Percentiles rank a stretch among this genome's conserved stretches.
phyloP scores from a whole-genome alignment of 345 rosid genomes.

The Pistacia atlantica region DNA sequence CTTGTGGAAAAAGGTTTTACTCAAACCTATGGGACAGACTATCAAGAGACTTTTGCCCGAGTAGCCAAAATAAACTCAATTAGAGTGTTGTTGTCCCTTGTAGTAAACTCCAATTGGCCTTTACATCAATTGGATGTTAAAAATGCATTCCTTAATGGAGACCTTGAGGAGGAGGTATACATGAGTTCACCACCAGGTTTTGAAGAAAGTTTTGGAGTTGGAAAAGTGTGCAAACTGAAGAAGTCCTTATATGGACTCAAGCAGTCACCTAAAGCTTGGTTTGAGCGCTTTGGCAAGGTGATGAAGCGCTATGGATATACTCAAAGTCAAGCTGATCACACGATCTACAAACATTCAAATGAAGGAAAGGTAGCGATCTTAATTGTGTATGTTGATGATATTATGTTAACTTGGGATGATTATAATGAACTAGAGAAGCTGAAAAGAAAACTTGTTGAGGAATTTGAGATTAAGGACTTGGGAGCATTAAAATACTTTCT shows the following conservation, averaged over 20 bases:
- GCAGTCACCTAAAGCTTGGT: not conserved
- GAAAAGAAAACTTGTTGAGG: not conserved
- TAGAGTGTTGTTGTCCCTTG: not conserved
- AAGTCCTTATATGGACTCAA: not conserved
- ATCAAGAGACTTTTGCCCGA: not conserved
- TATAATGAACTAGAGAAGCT: not conserved
- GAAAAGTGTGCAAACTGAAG: not conserved
- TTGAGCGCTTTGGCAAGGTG: not conserved
- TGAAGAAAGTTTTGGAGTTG: not conserved
- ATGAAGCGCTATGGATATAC: not conserved
- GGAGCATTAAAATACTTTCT: not conserved
- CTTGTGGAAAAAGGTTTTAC: not conserved
- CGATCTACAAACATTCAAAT: not conserved
- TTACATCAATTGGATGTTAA: not conserved
- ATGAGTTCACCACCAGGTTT: not conserved
- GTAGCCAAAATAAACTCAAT: not conserved
- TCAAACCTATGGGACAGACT: not conserved
- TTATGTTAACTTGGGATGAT: not conserved
- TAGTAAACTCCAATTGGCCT: not conserved
- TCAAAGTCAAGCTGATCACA: not conserved
- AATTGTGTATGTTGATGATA: not conserved
- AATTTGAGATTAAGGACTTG: not conserved
- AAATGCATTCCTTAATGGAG: not conserved
- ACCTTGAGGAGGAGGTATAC: not conserved
- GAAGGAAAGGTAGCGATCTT: not conserved